Evolutionary conservation across 345 rosid species (phyloP).

Genomic region (Arabis alpina): DNA sequence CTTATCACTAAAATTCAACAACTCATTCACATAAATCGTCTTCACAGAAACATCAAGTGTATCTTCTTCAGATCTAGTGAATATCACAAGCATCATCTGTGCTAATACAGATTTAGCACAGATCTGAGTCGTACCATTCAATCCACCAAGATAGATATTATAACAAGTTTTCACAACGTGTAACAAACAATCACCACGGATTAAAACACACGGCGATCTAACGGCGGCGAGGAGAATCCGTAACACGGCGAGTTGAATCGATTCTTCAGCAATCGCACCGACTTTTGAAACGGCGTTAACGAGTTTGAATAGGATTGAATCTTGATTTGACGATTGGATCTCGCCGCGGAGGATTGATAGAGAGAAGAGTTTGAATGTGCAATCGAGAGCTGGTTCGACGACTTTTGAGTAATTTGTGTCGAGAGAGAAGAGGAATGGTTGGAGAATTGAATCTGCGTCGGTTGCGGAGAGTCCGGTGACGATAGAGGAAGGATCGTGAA

Average conservation of each 20-base stretch:
- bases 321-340: conserved; percentile 48
- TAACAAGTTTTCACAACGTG: conserved; percentile 86
- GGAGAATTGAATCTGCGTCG: conserved; percentile 69
- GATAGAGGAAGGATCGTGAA: conserved; percentile 54
- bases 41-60: conserved; percentile 56
- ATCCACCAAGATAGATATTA: conserved; percentile 83
- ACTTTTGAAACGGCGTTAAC: conserved; percentile 62
- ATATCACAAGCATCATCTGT: conserved; percentile 79
- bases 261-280: conserved; percentile 74
- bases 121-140: conserved; percentile 87
- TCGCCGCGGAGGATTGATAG: conserved; percentile 69
- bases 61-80: conserved; percentile 75
- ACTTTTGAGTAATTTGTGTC: conserved; percentile 74
- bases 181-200: conserved; percentile 84
- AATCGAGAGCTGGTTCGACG: conserved; percentile 85
- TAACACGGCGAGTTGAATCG: conserved; percentile 74
- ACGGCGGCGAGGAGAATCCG: conserved; percentile 78
- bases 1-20: conserved; percentile 80
- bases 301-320: conserved; percentile 48
- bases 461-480: conserved; percentile 62
- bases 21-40: conserved; percentile 66
- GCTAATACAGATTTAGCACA: conserved; percentile 93
- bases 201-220: conserved; percentile 72
- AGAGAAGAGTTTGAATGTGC: conserved; percentile 76
- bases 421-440: conserved; percentile 75